Evolutionary conservation across 495 filamentous ascomycete genomes (phyloP).

Genomic region (Annulohypoxylon stygium): DNA sequence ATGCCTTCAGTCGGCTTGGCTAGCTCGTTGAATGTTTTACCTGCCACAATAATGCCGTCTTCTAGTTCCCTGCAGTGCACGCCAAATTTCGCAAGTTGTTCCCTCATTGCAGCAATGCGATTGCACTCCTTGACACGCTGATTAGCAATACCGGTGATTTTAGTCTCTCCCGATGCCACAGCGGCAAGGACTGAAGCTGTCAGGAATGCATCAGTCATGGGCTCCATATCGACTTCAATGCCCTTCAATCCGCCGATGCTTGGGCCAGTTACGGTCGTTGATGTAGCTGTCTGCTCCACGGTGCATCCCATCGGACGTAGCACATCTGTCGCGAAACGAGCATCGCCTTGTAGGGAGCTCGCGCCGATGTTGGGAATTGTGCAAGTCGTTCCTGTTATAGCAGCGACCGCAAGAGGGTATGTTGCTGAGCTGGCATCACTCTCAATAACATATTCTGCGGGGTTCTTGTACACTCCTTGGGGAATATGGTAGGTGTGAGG

Average conservation of each 20-base stretch:
- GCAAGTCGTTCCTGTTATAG: constrained; percentile 93
- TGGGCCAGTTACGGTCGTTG: constrained; percentile 95
- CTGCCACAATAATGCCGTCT: constrained; percentile 90
- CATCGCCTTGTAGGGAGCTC: constrained; percentile 92
- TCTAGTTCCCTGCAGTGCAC: constrained; percentile 88
- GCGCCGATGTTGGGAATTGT: constrained; percentile 97
- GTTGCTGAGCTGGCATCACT: constrained; percentile 98
- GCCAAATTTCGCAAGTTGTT: constrained; percentile 95
- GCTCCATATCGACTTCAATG: constrained; percentile 92
- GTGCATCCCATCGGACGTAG: constrained; percentile 92
- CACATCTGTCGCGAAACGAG: constrained; percentile 92
- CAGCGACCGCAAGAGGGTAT: constrained; percentile 94
- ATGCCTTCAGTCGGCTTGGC: constrained; percentile 74
- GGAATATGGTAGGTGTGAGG: constrained; percentile 96
- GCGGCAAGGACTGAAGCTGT: constrained; percentile 94
- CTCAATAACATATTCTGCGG: constrained; percentile 88
- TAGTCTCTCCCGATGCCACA: constrained; percentile 85
- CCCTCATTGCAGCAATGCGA: constrained; percentile 95
- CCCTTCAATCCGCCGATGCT: constrained; percentile 75
- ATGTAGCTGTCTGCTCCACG: constrained; percentile 84
- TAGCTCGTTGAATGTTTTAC: constrained; percentile 71
- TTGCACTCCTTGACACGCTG: constrained; percentile 99
- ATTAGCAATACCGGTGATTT: constrained; percentile 96
- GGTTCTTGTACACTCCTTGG: constrained; percentile 85
- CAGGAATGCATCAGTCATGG: constrained; percentile 99